phyloP scores from a whole-genome alignment of 257 asterid genomes.

The Solanum pinnatisectum region DNA sequence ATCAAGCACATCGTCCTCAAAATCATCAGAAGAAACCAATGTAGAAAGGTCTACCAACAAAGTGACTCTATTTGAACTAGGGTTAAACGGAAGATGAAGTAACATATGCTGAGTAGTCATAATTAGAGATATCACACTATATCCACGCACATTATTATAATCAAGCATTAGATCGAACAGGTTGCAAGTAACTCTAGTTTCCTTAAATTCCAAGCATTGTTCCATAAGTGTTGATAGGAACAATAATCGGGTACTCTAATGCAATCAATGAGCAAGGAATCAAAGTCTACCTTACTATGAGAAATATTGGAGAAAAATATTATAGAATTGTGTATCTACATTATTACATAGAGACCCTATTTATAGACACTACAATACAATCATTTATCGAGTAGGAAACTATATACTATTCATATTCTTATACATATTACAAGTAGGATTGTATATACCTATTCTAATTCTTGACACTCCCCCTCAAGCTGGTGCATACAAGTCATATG shows the following conservation, averaged over 20 bases:
- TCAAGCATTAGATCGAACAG: not conserved
- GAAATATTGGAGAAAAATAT: too few relatives aligned
- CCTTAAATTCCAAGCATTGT: not conserved
- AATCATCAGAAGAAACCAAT: not conserved
- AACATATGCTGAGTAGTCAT: not conserved
- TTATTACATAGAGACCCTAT: too few relatives aligned
- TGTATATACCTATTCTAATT: too few relatives aligned
- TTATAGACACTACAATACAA: too few relatives aligned
- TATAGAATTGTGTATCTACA: too few relatives aligned
- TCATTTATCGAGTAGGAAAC: too few relatives aligned
- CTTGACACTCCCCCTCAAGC: too few relatives aligned
- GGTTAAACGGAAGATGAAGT: not conserved
- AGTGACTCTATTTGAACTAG: not conserved
- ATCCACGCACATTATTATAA: not conserved
- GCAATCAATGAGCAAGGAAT: not conserved
- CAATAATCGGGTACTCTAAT: not conserved
- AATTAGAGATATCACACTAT: not conserved
- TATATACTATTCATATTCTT: too few relatives aligned
- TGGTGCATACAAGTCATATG: too few relatives aligned
- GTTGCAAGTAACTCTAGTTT: not conserved
- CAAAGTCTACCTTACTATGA: not conserved
- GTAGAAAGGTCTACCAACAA: not conserved
- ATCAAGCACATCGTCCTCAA: not conserved
- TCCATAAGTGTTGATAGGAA: not conserved
- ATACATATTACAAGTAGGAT: too few relatives aligned